Percentiles rank a stretch among this genome's conserved stretches.
Conservation (phyloP, 176 grass and related monocot genomes). For the Oryza longistaminata region DNA sequence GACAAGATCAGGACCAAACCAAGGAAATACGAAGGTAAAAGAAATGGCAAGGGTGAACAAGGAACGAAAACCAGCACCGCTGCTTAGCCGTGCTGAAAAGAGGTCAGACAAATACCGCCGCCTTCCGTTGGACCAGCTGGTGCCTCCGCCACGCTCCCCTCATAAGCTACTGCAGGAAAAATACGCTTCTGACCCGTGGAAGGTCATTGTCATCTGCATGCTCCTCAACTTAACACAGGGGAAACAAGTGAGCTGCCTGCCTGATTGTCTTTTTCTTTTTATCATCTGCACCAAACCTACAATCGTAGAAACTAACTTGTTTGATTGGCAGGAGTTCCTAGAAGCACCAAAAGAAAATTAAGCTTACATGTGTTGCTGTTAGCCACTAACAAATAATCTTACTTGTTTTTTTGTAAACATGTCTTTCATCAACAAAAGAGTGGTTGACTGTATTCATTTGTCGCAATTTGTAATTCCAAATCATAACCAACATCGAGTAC, state of each 20-base stretch:
- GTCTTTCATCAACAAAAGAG: constrained; percentile 7
- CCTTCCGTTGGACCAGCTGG: constrained; percentile 31
- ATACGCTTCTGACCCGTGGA: constrained; percentile 49
- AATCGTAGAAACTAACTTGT: neutral
- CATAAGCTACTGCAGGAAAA: constrained; percentile 45
- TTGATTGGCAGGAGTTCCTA: neutral
- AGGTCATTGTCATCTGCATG: constrained; percentile 52
- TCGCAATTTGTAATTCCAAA: neutral
- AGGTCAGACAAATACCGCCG: constrained; percentile 30
- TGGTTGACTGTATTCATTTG: neutral
- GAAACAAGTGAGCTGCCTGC: constrained; percentile 26
- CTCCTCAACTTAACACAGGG: constrained; percentile 39
- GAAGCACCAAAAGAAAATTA: neutral
- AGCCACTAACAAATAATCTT: neutral
- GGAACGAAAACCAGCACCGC: neutral
- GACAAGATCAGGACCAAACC: neutral
- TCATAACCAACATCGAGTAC: neutral
- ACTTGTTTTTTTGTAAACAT: neutral
- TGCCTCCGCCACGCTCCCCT: constrained; percentile 16
- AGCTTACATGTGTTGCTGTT: neutral
- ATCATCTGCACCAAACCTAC: neutral
- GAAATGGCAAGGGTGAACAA: neutral
- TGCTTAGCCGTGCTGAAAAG: constrained; percentile 23
- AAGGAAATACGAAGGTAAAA: neutral
- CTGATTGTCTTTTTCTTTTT: neutral